These are phyloP conservation scores for Sinapis alba DNA, from an alignment of 441 rosid species.

Conservation along the genomic window DNA sequence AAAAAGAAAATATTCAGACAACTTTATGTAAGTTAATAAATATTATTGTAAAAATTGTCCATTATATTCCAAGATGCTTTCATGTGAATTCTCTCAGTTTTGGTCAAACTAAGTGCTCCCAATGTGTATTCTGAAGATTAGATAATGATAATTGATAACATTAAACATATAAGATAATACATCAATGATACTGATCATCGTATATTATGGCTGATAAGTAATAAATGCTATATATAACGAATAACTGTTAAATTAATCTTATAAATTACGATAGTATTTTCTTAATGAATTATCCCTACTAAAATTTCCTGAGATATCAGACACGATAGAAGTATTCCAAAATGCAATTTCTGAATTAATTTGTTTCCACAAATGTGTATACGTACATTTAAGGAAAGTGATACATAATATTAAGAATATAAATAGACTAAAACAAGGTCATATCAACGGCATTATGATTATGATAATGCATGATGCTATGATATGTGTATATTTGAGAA, in stretches of 20 bases:
- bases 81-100: slow-evolving; percentile 14
- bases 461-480: background rate
- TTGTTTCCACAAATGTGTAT: too few species aligned
- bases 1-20: slow-evolving; percentile 13
- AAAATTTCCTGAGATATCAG: background rate
- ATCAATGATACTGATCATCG: background rate
- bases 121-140: slow-evolving; percentile 27
- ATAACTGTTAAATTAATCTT: background rate
- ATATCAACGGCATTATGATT: background rate
- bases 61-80: slow-evolving; percentile 16
- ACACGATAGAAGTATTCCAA: background rate
- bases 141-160: slow-evolving; percentile 14
- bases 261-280: background rate
- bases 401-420: background rate
- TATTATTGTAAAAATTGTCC: slow-evolving; percentile 19
- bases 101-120: slow-evolving; percentile 29
- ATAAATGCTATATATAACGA: slow-evolving; percentile 4
- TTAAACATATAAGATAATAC: background rate
- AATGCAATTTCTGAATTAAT: background rate
- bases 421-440: background rate
- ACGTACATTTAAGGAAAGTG: background rate
- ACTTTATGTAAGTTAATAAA: slow-evolving; percentile 5
- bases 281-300: background rate
- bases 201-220: slow-evolving; percentile 29
- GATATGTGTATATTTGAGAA: slow-evolving; percentile 6